Evolutionary conservation across 2,329 filamentous ascomycete genomes (phyloP).

Genomic region (Fusarium lateritium): DNA sequence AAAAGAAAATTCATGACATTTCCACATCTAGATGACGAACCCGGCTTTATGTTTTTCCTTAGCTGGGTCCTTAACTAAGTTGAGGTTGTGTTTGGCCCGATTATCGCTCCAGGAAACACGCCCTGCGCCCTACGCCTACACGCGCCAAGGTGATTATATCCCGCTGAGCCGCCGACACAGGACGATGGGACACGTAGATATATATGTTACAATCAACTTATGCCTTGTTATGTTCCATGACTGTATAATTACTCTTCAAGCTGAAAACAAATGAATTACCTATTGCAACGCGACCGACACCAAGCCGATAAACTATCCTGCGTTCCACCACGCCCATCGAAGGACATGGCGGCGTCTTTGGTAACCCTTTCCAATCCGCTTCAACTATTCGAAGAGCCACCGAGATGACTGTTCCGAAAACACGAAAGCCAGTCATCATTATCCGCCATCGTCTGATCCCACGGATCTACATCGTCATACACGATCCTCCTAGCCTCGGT

Average conservation of each 20-base stretch:
- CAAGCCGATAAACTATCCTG: not conserved
- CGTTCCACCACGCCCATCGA: not conserved
- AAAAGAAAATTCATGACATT: too few relatives aligned
- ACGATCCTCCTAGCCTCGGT: slow-evolving; percentile 47
- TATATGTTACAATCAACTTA: too few relatives aligned
- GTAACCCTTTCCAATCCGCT: fast-evolving
- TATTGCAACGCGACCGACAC: not conserved
- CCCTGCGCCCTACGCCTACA: slow-evolving; percentile 14
- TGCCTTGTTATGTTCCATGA: too few relatives aligned
- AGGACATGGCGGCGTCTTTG: not conserved
- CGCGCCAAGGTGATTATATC: too few relatives aligned
- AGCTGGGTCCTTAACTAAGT: not conserved
- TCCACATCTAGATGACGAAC: not conserved
- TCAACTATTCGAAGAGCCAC: not conserved
- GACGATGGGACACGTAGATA: too few relatives aligned
- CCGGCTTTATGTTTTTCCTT: not conserved
- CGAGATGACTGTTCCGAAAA: slow-evolving; percentile 39
- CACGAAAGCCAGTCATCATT: slow-evolving; percentile 48
- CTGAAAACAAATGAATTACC: not conserved
- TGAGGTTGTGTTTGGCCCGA: not conserved
- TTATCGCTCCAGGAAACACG: not conserved
- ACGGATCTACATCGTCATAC: slow-evolving; percentile 45
- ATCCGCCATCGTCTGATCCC: slow-evolving; percentile 51
- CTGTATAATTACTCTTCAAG: not conserved
- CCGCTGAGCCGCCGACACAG: too few relatives aligned